These are phyloP conservation scores for Geosmithia morbida DNA, from an alignment of 2,329 filamentous ascomycete species.

Conservation along the genomic window DNA sequence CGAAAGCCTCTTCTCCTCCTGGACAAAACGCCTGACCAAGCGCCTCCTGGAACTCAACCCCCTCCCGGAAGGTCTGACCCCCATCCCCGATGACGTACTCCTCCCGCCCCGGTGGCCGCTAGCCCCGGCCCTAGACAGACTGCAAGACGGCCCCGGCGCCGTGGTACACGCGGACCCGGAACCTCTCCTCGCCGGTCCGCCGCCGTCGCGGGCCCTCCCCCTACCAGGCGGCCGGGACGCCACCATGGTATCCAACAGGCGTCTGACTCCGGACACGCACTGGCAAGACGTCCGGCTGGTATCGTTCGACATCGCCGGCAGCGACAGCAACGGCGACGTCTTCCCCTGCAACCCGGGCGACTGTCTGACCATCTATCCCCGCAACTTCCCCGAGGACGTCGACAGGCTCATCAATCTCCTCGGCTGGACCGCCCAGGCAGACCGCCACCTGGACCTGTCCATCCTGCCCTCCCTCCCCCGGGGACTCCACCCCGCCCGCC, in stretches of 20 bases:
- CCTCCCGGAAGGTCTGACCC: conserved; percentile 47
- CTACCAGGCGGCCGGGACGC: conserved; percentile 43
- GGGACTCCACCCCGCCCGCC: conserved; percentile 20
- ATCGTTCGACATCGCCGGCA: conserved; percentile 35
- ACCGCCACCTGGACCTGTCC: conserved; percentile 45
- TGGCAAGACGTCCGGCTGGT: conserved; percentile 91
- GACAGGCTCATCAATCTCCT: conserved; percentile 63
- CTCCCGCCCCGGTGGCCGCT: conserved; percentile 56
- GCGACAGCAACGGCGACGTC: too few species aligned
- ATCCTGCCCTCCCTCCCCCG: conserved; percentile 15
- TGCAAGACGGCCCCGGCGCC: background rate
- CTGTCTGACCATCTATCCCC: conserved; percentile 68
- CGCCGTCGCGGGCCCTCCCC: conserved; percentile 27
- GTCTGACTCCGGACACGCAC: conserved; percentile 62
- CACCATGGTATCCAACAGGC: conserved; percentile 47
- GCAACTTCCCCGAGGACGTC: conserved; percentile 77
- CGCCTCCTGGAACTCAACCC: conserved; percentile 55
- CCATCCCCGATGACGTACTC: conserved; percentile 60
- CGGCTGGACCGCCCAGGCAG: conserved; percentile 62
- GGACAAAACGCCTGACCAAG: conserved; percentile 54
- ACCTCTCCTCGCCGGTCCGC: conserved; percentile 4
- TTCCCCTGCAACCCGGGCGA: conserved; percentile 52
- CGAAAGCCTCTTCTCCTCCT: conserved; percentile 69
- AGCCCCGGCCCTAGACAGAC: conserved; percentile 9
- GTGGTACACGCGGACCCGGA: conserved; percentile 2